These are phyloP conservation scores for Candida ipomoeae DNA, from an alignment of 805 yeast genomes.

Conservation along the genomic window DNA sequence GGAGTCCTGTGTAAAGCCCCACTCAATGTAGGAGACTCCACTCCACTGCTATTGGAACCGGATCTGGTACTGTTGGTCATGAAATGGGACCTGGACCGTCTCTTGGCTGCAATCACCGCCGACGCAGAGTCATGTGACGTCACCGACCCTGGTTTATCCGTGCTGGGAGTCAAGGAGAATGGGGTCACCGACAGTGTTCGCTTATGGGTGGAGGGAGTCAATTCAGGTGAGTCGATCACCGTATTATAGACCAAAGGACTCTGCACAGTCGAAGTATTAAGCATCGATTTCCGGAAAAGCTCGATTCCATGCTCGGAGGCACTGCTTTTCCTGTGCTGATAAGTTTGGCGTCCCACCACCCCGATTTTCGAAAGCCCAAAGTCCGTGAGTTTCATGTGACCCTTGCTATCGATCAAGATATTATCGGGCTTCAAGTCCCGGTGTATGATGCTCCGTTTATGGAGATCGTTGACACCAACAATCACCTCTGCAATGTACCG, in stretches of 20 bases:
- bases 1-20: conserved; percentile 47
- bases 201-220: conserved; percentile 22
- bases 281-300: conserved; percentile 29
- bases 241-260: conserved; percentile 22
- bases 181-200: conserved; percentile 43
- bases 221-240: conserved; percentile 15
- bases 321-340: conserved; percentile 40
- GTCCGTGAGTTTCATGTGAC: conserved; percentile 91
- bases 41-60: conserved; percentile 38
- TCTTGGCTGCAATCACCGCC: conserved; percentile 11
- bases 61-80: conserved; percentile 17
- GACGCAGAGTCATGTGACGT: conserved; percentile 12
- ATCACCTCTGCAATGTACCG: conserved; percentile 86
- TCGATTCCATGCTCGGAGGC: conserved; percentile 42
- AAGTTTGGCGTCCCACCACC: conserved; percentile 70
- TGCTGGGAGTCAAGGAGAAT: conserved; percentile 37
- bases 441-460: conserved; percentile 83
- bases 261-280: conserved; percentile 13
- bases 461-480: conserved; percentile 86
- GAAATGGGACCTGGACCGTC: conserved; percentile 16
- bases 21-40: conserved; percentile 46
- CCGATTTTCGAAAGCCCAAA: conserved; percentile 93
- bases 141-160: conserved; percentile 6
- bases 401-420: conserved; percentile 74
- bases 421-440: conserved; percentile 96